These are phyloP conservation scores for Verticillium nubilum DNA, from an alignment of 2,329 filamentous ascomycete species.

Conservation along the genomic window DNA sequence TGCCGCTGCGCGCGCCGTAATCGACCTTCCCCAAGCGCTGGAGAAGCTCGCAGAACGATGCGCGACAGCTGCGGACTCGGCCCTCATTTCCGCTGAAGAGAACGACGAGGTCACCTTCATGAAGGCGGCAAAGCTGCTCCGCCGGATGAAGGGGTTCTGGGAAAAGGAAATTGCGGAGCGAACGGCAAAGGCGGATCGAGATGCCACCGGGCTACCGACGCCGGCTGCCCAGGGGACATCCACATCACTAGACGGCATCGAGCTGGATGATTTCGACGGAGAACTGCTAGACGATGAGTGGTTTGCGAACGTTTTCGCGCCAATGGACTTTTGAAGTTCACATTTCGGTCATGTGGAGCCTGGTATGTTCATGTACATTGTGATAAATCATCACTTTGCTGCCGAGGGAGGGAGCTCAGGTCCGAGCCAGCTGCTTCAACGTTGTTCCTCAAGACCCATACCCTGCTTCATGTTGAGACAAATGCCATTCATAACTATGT, in stretches of 20 bases:
- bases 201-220: not conserved
- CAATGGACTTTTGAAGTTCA: slow-evolving; percentile 8
- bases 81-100: slow-evolving; percentile 9
- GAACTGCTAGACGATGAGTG: slow-evolving; percentile 8
- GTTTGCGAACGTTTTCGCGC: slow-evolving; percentile 8
- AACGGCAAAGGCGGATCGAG: not conserved
- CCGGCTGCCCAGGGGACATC: not conserved
- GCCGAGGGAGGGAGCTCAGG: no score
- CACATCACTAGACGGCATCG: slow-evolving; percentile 4
- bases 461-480: not conserved
- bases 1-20: slow-evolving; percentile 18
- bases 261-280: slow-evolving; percentile 5
- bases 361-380: not conserved
- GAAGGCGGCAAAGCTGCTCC: slow-evolving; percentile 29
- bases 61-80: slow-evolving; percentile 1
- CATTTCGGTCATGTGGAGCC: not conserved
- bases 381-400: no score
- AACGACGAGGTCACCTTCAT: slow-evolving; percentile 23
- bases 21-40: slow-evolving; percentile 27
- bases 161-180: slow-evolving; percentile 24
- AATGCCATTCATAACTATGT: not conserved
- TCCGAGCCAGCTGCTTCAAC: no score
- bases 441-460: no score
- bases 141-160: slow-evolving; percentile 26
- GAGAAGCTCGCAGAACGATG: slow-evolving; percentile 15